Evolutionary conservation across 2,329 filamentous ascomycete genomes (phyloP).

Genomic region (Trichoderma sp.): DNA sequence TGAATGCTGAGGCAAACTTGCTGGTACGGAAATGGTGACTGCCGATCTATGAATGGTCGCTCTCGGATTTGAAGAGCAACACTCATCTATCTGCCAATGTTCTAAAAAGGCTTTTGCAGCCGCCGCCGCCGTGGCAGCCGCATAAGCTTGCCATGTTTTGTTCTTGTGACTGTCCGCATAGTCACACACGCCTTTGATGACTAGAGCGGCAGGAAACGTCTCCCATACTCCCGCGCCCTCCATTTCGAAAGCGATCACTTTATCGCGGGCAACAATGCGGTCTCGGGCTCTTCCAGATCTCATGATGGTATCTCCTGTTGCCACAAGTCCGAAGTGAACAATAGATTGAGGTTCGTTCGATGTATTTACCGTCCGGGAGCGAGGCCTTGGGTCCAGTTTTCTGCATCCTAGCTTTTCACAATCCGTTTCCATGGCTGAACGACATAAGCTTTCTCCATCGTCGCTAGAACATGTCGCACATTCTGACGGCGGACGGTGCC

Average conservation of each 20-base stretch:
- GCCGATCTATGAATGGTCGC: background rate
- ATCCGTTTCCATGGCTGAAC: background rate
- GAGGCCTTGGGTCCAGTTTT: background rate
- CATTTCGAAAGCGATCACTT: conserved; percentile 30
- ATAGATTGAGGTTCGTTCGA: rapidly evolving
- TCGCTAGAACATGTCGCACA: rapidly evolving
- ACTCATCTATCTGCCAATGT: background rate
- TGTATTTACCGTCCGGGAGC: rapidly evolving
- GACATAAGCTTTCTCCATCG: background rate
- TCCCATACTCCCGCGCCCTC: conserved; percentile 32
- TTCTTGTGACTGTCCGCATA: background rate
- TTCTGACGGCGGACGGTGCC: background rate
- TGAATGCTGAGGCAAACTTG: background rate
- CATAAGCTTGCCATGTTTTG: background rate
- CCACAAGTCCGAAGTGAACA: background rate
- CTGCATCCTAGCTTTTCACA: background rate
- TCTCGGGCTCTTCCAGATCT: conserved; percentile 38
- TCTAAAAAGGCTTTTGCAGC: background rate
- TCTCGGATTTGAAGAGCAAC: background rate
- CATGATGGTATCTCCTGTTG: conserved; percentile 37
- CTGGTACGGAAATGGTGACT: rapidly evolving
- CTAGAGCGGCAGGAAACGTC: conserved; percentile 30
- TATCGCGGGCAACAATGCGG: conserved; percentile 24
- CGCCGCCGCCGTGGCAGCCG: background rate
- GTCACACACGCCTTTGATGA: conserved; percentile 15